Base-by-base conservation (phyloP, 176 grass and related monocot genomes). In the Chloris gayana region DNA sequence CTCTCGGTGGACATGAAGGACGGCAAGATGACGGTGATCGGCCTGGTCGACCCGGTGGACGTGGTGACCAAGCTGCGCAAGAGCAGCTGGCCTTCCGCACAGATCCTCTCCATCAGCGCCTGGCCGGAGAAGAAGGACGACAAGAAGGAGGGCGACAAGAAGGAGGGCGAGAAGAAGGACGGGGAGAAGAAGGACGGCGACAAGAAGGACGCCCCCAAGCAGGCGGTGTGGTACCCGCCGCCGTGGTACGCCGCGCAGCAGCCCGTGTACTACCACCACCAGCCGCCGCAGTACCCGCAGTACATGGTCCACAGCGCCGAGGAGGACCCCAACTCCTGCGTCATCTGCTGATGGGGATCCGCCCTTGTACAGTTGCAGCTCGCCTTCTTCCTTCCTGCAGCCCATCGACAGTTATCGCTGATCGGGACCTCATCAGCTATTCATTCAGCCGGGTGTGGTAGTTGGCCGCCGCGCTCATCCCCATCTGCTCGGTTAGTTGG, bases 251-350 rank as follows among this genome's bases (percentile, higher is more conserved):
- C 75, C 10, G 29, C 42, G 79, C 72, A 46, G 3, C 75, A 83
- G 30, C 37, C 33, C 35, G 7, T 21, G 11, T 61, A 61, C 58
- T 1, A 61, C 58, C 85, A 98, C 90, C 25, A 27, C 11, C 58
- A 65, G 9, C 68, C 14, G 47, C 47, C 13, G 26, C 44, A 74
- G 41, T 78, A 63, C 4, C 53, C 83, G 0, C 80, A 78, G 24
- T 90, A 94, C 79, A 30, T 34, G 79, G 87, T 85, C 75, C 85
- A 71, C 31, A 91, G 89, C 82, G 60, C 61, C 39, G 92, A 98
- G 69, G 95, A 94, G 64, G 67, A 98, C 74, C 89, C 95, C 13
- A 94, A 94, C 77, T 73, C 80, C 7, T 98, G 95, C 77, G 77
- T 85, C 51, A 87, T 98, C 44, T 85, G 80, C 80, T 97, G 84